Base-by-base conservation (phyloP, 768 basidiomycete species). In the Lentinula aciculospora region DNA sequence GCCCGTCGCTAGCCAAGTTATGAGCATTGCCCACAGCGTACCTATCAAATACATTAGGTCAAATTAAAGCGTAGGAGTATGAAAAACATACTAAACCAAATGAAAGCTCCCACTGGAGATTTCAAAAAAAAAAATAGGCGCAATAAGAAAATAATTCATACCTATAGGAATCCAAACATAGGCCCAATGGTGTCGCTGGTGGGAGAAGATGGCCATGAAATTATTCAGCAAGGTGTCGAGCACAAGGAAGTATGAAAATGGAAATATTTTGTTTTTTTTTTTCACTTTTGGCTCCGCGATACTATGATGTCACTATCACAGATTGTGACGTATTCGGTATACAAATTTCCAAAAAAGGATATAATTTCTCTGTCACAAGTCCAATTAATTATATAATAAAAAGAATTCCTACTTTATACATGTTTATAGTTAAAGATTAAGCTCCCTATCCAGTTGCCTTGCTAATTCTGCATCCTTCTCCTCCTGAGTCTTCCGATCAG, bases 1-100 rank as follows among this genome's bases (percentile, higher is more conserved):
- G 19, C 87, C 86, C n/a, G 76, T 73, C 8, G 81, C 82, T 23
- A 85, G 75, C 87, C 88, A 92, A 28, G 82, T 82, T 56, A 89
- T 78, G 29, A 92, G 70, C 81, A 92, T 82, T 1, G 87, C 78
- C 49, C 84, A 77, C 8, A 92, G 73, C 12, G 80, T 88, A 19
- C 74, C 82, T 80, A 45, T 13, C 31, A 27, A 32, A 12, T 12
- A 25, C 13, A 36, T 19, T 6, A 19, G 21, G 53, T 61, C 42
- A 57, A 39, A 9, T 28, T 21, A 13, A 13, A 15, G 32, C 25
- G n/a, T n/a, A n/a, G 9, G 50, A 57, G 19, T 25, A 1, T 23
- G 23, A 36, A 21, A 58, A 9, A 74, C 79, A 53, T 61, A 77
- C 82, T 74, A 61, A 84, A 87, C 89, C 89, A 92, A 40, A 88